Base-by-base conservation (phyloP, 257 asterid genomes). In the Handroanthus guayacan region DNA sequence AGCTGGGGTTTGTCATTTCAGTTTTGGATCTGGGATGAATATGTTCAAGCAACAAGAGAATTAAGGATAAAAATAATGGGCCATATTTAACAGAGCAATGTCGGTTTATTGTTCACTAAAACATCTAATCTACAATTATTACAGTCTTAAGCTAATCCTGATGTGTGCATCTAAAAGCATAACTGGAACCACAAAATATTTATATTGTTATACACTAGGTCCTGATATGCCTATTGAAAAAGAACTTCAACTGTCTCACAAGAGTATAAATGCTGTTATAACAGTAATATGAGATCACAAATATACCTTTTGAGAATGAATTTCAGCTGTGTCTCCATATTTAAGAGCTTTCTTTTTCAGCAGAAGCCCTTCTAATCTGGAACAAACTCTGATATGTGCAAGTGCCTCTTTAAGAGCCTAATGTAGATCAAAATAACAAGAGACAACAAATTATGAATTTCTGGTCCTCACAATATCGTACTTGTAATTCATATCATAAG, bases 321-420 rank as follows among this genome's bases (percentile, higher is more conserved):
- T 77, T 84, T 94, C 97, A 70, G 91, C 81, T 51, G 95, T 88
- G 74, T 92, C 97, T 69, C 97, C 97, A 85, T 72, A 80, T 79
- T 84, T 94, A 63, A 92, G 83, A 85, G 84, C 76, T 81, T 81
- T 90, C 88, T 92, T 92, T 90, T 85, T 89, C 88, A 94, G 82
- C 62, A 94, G 79, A 83, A 94, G 93, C 69, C 87, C 97, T 83
- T 92, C 99, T 69, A 94, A 41, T 84, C 86, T 86, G 80, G 99
- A 90, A 87, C 99, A 92, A 75, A 82, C 79, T 83, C 97, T 89
- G 88, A 94, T 88, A 79, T 75, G 96, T n/a, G 87, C 83, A 85
- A 92, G 97, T 62, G 93, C 95, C 80, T 82, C 92, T 87, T 87
- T 90, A 74, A 89, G 89, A 82, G 83, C 96, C 99, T 92, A 75